Conservation (phyloP, 345 rosid genomes). For the Ailanthus altissimus region DNA sequence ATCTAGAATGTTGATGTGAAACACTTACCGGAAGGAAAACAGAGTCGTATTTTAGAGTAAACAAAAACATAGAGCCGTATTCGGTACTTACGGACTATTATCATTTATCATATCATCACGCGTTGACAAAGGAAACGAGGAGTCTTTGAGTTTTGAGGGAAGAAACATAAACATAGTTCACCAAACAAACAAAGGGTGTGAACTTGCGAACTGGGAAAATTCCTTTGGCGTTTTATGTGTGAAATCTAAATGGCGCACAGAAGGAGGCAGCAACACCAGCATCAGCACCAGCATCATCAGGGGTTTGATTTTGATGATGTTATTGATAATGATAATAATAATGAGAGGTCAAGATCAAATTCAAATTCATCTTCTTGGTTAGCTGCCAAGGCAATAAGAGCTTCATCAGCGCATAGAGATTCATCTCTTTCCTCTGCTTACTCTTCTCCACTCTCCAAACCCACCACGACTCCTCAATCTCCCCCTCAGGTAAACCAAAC, state of each 20-base stretch:
- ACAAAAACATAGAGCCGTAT: too few species aligned
- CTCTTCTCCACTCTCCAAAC: conserved; percentile 37
- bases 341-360: conserved; percentile 8
- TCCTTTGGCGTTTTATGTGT: too few species aligned
- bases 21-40: too few species aligned
- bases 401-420: conserved; percentile 71
- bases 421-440: conserved; percentile 75
- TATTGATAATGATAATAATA: too few species aligned
- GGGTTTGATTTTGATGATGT: too few species aligned
- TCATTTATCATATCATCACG: too few species aligned
- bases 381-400: conserved; percentile 85
- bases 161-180: too few species aligned
- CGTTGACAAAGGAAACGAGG: conserved; percentile 3
- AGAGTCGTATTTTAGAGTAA: too few species aligned
- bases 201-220: not conserved
- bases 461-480: conserved; percentile 20
- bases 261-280: conserved; percentile 37
- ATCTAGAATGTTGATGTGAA: too few species aligned
- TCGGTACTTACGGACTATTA: too few species aligned
- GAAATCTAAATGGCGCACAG: conserved; percentile 42
- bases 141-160: not conserved
- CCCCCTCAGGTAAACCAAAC: conserved; percentile 22
- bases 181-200: too few species aligned
- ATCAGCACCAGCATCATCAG: too few species aligned
- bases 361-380: conserved; percentile 46